phyloP scores from a whole-genome alignment of 2,329 filamentous ascomycete species.

The Phialophora verrucosa region DNA sequence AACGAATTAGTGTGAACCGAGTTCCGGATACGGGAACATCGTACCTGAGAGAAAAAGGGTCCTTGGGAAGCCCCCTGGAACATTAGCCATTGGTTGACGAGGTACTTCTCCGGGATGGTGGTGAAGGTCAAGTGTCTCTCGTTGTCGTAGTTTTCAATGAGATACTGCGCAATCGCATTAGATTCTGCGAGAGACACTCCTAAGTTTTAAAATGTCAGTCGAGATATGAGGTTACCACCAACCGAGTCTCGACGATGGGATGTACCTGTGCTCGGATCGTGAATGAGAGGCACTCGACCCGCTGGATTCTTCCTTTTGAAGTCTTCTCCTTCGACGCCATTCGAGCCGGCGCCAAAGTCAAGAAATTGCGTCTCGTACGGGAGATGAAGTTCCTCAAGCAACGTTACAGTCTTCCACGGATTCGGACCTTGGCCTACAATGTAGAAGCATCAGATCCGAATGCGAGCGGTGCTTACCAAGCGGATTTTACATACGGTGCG shows the following conservation, averaged over 20 bases:
- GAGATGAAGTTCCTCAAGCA: slow-evolving; percentile 10
- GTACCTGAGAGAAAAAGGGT: background rate
- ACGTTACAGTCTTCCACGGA: slow-evolving; percentile 9
- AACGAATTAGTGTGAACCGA: background rate
- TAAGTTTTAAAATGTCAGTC: too few species aligned
- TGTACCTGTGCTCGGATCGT: background rate
- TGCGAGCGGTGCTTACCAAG: too few species aligned
- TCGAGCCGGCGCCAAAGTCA: background rate
- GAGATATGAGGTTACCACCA: too few species aligned
- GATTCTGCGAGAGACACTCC: slow-evolving; percentile 1
- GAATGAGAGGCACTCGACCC: slow-evolving; percentile 7
- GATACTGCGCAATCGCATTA: slow-evolving; percentile 1
- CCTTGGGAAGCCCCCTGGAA: slow-evolving; percentile 1
- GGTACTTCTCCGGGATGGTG: slow-evolving; percentile 1
- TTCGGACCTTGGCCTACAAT: slow-evolving; percentile 3
- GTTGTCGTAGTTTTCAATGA: slow-evolving; percentile 3
- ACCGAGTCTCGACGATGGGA: too few species aligned
- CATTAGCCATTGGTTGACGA: slow-evolving; percentile 2
- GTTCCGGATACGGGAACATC: background rate
- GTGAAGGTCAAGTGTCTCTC: background rate
- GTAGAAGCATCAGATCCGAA: too few species aligned
- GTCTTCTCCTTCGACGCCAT: slow-evolving; percentile 12
- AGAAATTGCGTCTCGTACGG: slow-evolving; percentile 11
- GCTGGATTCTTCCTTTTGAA: slow-evolving; percentile 8
- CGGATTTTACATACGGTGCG: too few species aligned